phyloP scores from a whole-genome alignment of 495 filamentous ascomycete genomes.

The Hyaloscypha hepaticicola region DNA sequence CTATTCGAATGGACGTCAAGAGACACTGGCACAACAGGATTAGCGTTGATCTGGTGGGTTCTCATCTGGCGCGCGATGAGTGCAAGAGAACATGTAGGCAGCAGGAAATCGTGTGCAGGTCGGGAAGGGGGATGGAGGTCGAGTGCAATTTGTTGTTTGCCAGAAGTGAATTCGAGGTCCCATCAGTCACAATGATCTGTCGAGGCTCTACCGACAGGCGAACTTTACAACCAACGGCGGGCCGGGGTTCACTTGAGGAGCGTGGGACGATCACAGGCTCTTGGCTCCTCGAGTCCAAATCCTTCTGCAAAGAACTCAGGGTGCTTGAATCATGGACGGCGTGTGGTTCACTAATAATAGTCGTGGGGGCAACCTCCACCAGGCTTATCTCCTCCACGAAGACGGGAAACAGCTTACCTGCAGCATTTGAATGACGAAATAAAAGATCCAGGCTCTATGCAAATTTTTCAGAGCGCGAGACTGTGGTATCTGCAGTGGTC shows the following conservation, averaged over 20 bases:
- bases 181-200: slow-evolving; percentile 4
- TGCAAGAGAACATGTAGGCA: not conserved
- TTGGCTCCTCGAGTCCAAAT: not conserved
- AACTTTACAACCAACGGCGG: not conserved
- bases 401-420: slow-evolving; percentile 29
- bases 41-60: not conserved
- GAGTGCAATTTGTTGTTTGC: slow-evolving; percentile 4
- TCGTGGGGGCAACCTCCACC: slow-evolving; percentile 21
- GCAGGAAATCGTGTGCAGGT: not conserved
- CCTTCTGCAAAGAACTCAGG: not conserved
- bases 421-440: slow-evolving; percentile 29
- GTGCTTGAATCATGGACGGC: slow-evolving; percentile 15
- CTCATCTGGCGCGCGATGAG: not conserved
- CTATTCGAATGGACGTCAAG: slow-evolving; percentile 9
- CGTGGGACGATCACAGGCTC: not conserved
- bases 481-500: slow-evolving; percentile 8
- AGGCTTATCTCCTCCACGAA: slow-evolving; percentile 13
- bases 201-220: slow-evolving; percentile 10
- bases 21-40: not conserved
- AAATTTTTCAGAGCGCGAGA: not conserved
- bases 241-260: not conserved
- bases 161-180: not conserved
- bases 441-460: not conserved
- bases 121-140: not conserved
- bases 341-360: slow-evolving; percentile 17